Base-by-base conservation (phyloP, 1,139 yeast genomes). In the Fermentozyma sake region DNA sequence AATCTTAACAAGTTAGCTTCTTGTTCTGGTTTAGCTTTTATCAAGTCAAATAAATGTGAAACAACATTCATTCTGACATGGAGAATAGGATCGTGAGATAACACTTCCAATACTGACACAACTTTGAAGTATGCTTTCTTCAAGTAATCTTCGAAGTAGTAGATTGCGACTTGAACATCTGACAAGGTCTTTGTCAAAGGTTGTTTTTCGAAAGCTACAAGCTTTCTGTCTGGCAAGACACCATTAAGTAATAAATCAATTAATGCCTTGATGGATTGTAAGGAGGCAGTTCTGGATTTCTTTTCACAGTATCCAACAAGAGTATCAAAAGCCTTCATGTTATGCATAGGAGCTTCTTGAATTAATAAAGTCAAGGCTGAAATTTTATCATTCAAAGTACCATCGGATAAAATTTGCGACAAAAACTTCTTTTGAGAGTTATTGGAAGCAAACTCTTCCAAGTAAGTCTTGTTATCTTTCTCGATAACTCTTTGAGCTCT, bases 271-370 rank as follows among this genome's bases (percentile, higher is more conserved):
- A 91, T 75, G 28, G 96, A 84, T 54, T 86, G 96, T 42, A 89
- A 66, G 10, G 96, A 87, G 10, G 96, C 94, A 26, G 94, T 89
- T 63, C 96, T 77, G 14, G 95, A 81, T 60, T 91, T 93, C 63
- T 91, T 89, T 44, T 78, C 82, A 57, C 96, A 86, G 58, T 80
- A 83, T 6, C 75, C 70, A 33, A 85, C 55, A 39, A 91, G 61
- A 16, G 81, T 79, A 38, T 86, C 95, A 32, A 93, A 64, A 1
- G 95, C 87, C 52, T 85, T 84, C 34, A 80, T 52, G 41, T 93
- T 84, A 52, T 91, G 98, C 33, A 87, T 54, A 4, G 99, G 98
- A 3, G 97, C 87, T 59, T 91, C 98, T 52, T 91, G 97, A 26
- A 89, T 76, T 51, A 91, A 66, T 50, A 91, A 73, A 0, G 98